Evolutionary conservation across 768 basidiomycete species (phyloP).

Genomic region (Pulveroboletus sp.): DNA sequence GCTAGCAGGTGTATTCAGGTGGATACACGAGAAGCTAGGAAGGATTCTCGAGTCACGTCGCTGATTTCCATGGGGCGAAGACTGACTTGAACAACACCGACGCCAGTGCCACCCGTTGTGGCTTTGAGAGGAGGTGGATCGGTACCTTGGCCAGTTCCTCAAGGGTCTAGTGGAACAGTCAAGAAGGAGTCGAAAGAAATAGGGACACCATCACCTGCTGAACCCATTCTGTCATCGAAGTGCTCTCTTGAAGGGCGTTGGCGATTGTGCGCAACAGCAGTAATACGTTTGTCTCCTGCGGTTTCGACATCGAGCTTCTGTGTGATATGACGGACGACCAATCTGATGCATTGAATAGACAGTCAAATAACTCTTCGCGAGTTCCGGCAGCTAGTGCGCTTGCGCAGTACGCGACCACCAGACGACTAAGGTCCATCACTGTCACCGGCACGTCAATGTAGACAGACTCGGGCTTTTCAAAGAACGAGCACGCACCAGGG

Average conservation of each 20-base stretch:
- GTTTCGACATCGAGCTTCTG: slow-evolving; percentile 55
- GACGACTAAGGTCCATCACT: slow-evolving; percentile 85
- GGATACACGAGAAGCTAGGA: slow-evolving; percentile 61
- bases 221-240: slow-evolving; percentile 43
- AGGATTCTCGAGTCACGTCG: slow-evolving; percentile 1
- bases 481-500: slow-evolving; percentile 46
- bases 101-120: slow-evolving; percentile 69
- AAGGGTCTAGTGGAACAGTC: slow-evolving; percentile 46
- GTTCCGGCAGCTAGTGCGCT: slow-evolving; percentile 44
- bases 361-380: slow-evolving; percentile 51
- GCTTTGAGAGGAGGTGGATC: slow-evolving; percentile 56
- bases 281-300: slow-evolving; percentile 80
- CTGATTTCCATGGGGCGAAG: background rate
- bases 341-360: slow-evolving; percentile 63
- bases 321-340: slow-evolving; percentile 49
- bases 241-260: slow-evolving; percentile 67
- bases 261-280: slow-evolving; percentile 74
- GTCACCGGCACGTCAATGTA: background rate
- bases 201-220: slow-evolving; percentile 36
- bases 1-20: slow-evolving; percentile 40
- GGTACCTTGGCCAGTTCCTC: slow-evolving; percentile 46
- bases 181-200: slow-evolving; percentile 5
- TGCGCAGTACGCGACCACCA: slow-evolving; percentile 63
- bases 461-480: background rate
- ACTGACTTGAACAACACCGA: slow-evolving; percentile 88